phyloP scores from a whole-genome alignment of 345 rosid genomes.

The Adansonia digitata region DNA sequence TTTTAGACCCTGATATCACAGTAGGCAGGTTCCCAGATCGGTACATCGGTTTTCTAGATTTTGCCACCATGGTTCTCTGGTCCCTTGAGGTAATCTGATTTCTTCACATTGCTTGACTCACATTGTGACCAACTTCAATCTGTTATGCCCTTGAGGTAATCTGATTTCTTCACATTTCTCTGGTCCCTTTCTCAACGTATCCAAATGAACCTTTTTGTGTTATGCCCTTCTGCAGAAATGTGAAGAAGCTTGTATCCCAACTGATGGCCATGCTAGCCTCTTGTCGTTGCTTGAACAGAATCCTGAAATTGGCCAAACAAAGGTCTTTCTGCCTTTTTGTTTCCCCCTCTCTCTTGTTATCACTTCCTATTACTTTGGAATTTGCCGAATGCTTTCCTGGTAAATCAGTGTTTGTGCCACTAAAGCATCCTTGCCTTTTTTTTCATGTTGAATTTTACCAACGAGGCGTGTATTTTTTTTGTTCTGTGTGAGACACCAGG shows the following conservation, averaged over 20 bases:
- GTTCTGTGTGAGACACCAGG: conserved; percentile 15
- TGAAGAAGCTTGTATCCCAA: conserved; percentile 12
- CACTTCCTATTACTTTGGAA: not conserved
- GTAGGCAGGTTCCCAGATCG: conserved; percentile 27
- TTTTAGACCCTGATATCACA: conserved; percentile 16
- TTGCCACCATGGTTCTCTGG: conserved; percentile 40
- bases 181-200: too few relatives aligned
- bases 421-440: not conserved
- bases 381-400: not conserved
- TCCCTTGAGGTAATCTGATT: conserved; percentile 8
- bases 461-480: not conserved
- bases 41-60: conserved; percentile 38
- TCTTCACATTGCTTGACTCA: not conserved
- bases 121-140: not conserved
- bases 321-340: conserved; percentile 9
- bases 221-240: conserved; percentile 15
- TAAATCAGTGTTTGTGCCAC: not conserved
- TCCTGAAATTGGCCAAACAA: conserved; percentile 29
- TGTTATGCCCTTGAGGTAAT: too few relatives aligned
- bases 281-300: conserved; percentile 31
- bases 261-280: conserved; percentile 4
- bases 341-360: not conserved
- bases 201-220: too few relatives aligned
- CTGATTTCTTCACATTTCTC: too few relatives aligned
- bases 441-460: not conserved